These are phyloP conservation scores for Naganishia antarctica DNA, from an alignment of 768 basidiomycete species.

Conservation along the genomic window DNA sequence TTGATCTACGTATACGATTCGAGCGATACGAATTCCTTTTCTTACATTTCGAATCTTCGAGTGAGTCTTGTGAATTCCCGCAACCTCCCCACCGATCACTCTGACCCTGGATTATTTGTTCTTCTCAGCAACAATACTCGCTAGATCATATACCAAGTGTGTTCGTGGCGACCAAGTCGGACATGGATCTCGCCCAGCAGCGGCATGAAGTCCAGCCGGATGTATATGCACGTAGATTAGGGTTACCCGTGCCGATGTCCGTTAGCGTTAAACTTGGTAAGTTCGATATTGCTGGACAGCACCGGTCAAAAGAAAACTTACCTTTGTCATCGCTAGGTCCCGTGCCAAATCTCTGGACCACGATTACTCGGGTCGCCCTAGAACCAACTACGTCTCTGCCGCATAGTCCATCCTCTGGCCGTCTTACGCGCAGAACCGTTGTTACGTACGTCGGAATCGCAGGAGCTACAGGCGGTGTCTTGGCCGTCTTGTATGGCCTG, in stretches of 20 bases:
- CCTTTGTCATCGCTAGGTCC: slow-evolving; percentile 28
- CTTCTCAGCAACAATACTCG: slow-evolving; percentile 83
- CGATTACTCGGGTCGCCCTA: slow-evolving; percentile 43
- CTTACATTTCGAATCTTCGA: slow-evolving; percentile 92
- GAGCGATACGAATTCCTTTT: slow-evolving; percentile 97
- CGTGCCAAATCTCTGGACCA: slow-evolving; percentile 46
- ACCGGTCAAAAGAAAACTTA: slow-evolving; percentile 57
- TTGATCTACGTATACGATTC: slow-evolving; percentile 96
- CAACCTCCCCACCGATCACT: too few species aligned
- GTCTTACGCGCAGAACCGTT: slow-evolving; percentile 15
- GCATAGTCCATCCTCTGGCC: slow-evolving; percentile 30
- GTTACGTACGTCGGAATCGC: slow-evolving; percentile 26
- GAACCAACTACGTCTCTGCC: slow-evolving; percentile 44
- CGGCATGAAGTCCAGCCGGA: slow-evolving; percentile 98
- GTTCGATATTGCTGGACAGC: too few species aligned
- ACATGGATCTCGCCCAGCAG: slow-evolving; percentile 90
- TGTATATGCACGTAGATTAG: slow-evolving; percentile 83
- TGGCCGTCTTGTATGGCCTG: slow-evolving; percentile 25
- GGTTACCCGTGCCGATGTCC: slow-evolving; percentile 87
- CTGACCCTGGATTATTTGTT: too few species aligned
- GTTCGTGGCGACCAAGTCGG: slow-evolving; percentile 98
- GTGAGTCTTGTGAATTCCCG: too few species aligned
- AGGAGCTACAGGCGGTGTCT: slow-evolving; percentile 21
- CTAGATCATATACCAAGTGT: slow-evolving; percentile 90
- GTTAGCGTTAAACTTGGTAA: slow-evolving; percentile 84